Evolutionary conservation across 345 rosid genomes (phyloP), one percentile per base, ranked within the genome.

Genomic region (Luvunga scandens): DNA sequence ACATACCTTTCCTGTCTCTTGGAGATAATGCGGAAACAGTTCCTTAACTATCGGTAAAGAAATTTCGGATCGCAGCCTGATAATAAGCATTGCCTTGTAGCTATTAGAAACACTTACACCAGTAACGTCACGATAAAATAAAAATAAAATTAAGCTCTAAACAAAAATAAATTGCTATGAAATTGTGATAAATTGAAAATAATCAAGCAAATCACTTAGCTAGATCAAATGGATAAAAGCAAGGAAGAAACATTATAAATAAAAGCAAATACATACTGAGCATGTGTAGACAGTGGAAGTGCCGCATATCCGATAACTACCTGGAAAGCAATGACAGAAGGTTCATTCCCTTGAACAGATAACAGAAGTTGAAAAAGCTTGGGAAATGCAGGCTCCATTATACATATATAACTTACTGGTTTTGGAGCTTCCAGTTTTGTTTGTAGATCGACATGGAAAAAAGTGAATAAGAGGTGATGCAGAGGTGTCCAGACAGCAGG

Each of bases 361-460:
- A 68, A 71, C 69, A 75, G 76, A 76, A 75, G 18, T 45, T 22
- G 36, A 76, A 72, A 39, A 62, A 42, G 70, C 67, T 24, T 27
- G 39, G 56, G 34, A 60, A 13, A 73, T n/a, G 10, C 5, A 8
- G 66, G 66, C 50, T 36, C 7, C 33, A 13, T 6, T 24, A 7
- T 7, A 73, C 24, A 60, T 24, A 39, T 59, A 24, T 24, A 64
- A 79, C 92, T 87, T 80, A 96, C 99, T 57, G 99, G 99, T 84
- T 95, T 92, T 80, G 99, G 98, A 84, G 98, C 97, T 89, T 96
- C 99, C 82, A 96, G 87, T 84, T 94, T 96, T 67, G 98, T 93
- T 78, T 94, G 99, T 79, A 96, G 97, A 87, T 96, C 99, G 78
- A 94, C 91, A 81, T 96, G 99, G 84, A 87, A 94, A 83, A 96